phyloP scores from a whole-genome alignment of 208 protist genomes.

The Leptomonas pyrrhocoris region DNA sequence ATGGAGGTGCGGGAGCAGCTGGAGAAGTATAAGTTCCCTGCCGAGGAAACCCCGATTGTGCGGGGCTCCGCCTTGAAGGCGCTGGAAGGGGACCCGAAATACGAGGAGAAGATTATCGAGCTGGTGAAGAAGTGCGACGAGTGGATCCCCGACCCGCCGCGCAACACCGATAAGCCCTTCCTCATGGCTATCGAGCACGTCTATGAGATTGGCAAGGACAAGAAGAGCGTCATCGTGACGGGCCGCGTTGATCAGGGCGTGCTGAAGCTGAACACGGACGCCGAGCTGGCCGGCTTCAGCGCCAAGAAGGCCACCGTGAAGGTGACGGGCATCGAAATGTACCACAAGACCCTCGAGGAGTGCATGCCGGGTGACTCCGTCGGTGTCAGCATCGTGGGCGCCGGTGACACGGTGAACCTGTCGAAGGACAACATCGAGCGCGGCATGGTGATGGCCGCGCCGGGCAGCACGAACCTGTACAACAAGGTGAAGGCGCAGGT shows the following conservation, averaged over 20 bases:
- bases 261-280: constrained; percentile 95
- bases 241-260: constrained; percentile 94
- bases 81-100: constrained; percentile 94
- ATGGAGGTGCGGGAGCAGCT: constrained; percentile 97
- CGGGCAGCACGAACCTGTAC: constrained; percentile 92
- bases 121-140: constrained; percentile 93
- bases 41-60: constrained; percentile 90
- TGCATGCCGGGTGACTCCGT: constrained; percentile 98
- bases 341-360: constrained; percentile 96
- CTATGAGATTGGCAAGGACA: constrained; percentile 92
- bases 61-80: constrained; percentile 96
- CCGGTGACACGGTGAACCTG: constrained; percentile 82
- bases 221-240: constrained; percentile 96
- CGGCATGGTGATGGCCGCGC: constrained; percentile 95
- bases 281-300: constrained; percentile 96
- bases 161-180: constrained; percentile 97
- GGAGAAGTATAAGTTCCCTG: constrained; percentile 93
- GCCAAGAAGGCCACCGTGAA: constrained; percentile 86
- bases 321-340: constrained; percentile 96
- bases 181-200: constrained; percentile 98
- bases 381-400: constrained; percentile 94
- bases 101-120: constrained; percentile 94
- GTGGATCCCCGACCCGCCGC: constrained; percentile 94
- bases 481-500: constrained; percentile 96
- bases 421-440: constrained; percentile 97